Base-by-base conservation (phyloP, 805 yeast genomes). In the Cyberlindnera misumaiensis region DNA sequence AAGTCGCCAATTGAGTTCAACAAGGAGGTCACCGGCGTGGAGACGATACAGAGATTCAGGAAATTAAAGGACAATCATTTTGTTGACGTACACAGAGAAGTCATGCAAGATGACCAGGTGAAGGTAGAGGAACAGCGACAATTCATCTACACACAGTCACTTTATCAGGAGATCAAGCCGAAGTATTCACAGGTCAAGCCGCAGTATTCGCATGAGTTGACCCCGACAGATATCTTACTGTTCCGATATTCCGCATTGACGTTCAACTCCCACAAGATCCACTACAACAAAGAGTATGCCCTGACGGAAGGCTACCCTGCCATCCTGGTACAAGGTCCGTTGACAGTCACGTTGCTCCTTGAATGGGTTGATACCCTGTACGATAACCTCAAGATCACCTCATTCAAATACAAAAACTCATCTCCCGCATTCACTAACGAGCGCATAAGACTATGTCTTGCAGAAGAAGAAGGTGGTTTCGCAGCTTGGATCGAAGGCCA, bases 241-340 rank as follows among this genome's bases (percentile, higher is more conserved):
- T 69, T 77, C 46, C 63, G 86, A 44, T 84, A 78, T 60, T 79
- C 90, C 32, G 81, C 85, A 11, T 57, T 93, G 38, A 80, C 93
- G 1, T 80, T 79, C 62, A 90, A 90, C 56, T 69, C 94, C 4
- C 98, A 90, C 59, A 70, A 72, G 41, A 85, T 90, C 29, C 98
- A 90, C 60, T 80, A 77, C 57, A 84, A 85, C 52, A 55, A 58
- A 5, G 46, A 46, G 1, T 85, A 84, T 55, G 70, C 86, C 7
- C 48, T 38, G 4, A 51, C 49, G 2, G 97, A 90, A 52, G 67
- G 73, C 1, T 73, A 86, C 35, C 78, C 80, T 0, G 64, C 67
- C 27, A 57, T 80, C 0, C 61, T 90, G 1, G 79, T 82, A 0
- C 95, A 85, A 32, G 98, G 96, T 0, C 96, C 97, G 1, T 65